Conservation (phyloP, 169 alveolate species). For the Babesia bovis region DNA sequence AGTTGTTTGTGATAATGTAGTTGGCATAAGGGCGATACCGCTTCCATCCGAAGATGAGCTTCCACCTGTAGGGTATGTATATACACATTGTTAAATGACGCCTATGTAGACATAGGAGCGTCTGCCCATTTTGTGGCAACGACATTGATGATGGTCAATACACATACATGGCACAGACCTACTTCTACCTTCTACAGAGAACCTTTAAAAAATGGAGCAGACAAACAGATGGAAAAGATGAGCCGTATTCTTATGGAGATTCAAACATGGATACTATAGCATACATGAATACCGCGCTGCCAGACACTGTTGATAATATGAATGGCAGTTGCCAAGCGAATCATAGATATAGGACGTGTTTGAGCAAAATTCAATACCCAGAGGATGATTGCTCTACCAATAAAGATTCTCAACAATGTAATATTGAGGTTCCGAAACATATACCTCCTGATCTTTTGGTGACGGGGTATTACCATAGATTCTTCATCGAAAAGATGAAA, state of each 20-base stretch:
- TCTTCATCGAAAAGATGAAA: slow-evolving; percentile 72
- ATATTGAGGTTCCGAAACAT: slow-evolving; percentile 34
- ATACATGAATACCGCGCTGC: not conserved
- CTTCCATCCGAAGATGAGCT: slow-evolving; percentile 5
- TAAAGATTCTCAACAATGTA: not conserved
- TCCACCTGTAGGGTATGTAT: slow-evolving; percentile 12
- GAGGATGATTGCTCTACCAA: not conserved
- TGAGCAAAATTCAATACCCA: not conserved
- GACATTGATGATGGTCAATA: slow-evolving; percentile 35
- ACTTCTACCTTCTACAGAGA: slow-evolving; percentile 61
- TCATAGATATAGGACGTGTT: not conserved
- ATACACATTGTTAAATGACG: not conserved
- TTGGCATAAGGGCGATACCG: slow-evolving; percentile 46
- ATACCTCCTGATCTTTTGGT: slow-evolving; percentile 76
- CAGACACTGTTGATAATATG: not conserved
- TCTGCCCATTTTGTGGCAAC: slow-evolving; percentile 63
- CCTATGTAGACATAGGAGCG: not conserved
- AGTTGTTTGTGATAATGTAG: slow-evolving; percentile 50
- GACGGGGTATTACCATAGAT: slow-evolving; percentile 79
- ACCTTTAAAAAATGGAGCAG: slow-evolving; percentile 28
- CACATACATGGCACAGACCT: slow-evolving; percentile 60
- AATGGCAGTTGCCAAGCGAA: not conserved
- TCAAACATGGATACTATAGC: not conserved
- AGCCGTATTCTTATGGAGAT: not conserved
- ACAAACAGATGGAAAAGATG: not conserved